Evolutionary conservation across 176 grass and related monocot genomes (phyloP).

Genomic region (Carex myosuroides): DNA sequence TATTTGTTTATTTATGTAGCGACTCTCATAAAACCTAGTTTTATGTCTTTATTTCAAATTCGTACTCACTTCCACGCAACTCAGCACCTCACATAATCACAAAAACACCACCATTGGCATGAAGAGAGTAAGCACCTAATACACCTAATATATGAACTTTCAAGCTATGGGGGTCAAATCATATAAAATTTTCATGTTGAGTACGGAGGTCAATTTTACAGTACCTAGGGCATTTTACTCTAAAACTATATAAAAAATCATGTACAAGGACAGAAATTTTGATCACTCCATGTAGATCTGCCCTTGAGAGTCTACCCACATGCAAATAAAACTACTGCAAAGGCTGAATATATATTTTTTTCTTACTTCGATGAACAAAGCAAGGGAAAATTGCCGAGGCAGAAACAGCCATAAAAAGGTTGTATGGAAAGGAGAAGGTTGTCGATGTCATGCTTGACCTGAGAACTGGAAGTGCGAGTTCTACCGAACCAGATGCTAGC

Average conservation of each 20-base stretch:
- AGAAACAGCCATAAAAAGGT: constrained; percentile 84
- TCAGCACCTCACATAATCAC: background rate
- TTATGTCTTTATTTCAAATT: background rate
- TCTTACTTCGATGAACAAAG: constrained; percentile 34
- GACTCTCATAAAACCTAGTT: background rate
- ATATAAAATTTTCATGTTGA: no score
- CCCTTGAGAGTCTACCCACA: background rate
- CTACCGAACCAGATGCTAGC: constrained; percentile 71
- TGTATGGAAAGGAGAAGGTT: constrained; percentile 92
- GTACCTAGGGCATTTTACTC: no score
- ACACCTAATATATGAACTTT: no score
- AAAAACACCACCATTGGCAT: background rate
- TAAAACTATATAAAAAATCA: no score
- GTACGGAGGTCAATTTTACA: no score
- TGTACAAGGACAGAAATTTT: no score
- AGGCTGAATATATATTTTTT: background rate
- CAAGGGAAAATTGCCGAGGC: constrained; percentile 87
- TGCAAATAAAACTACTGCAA: background rate
- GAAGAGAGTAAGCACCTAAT: background rate
- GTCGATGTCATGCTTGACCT: constrained; percentile 81
- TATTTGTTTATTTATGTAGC: background rate
- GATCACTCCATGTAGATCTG: no score
- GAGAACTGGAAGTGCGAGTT: constrained; percentile 56
- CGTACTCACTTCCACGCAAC: background rate
- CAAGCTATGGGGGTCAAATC: no score